Conservation (phyloP, 1,284 basidiomycete genomes). For the Ustilago lituana region DNA sequence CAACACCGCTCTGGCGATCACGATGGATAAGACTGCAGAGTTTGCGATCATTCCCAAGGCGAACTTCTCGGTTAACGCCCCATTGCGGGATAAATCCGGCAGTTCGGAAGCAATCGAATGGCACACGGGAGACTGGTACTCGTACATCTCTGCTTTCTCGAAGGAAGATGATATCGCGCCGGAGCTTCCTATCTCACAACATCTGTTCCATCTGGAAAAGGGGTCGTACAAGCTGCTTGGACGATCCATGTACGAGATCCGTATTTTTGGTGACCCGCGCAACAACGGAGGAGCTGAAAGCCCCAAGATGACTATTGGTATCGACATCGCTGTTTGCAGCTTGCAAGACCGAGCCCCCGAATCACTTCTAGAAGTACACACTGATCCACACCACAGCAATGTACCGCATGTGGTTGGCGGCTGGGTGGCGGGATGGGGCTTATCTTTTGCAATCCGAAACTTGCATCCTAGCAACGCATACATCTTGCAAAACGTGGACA, state of each 20-base stretch:
- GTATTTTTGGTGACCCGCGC: slow-evolving; percentile 49
- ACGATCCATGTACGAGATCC: slow-evolving; percentile 44
- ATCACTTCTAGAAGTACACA: slow-evolving; percentile 8
- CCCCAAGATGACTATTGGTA: slow-evolving; percentile 34
- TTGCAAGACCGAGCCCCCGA: not conserved
- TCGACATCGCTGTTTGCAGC: slow-evolving; percentile 24
- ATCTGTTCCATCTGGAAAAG: slow-evolving; percentile 22
- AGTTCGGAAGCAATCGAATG: slow-evolving; percentile 39
- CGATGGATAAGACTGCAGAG: slow-evolving; percentile 36
- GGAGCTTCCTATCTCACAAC: slow-evolving; percentile 20
- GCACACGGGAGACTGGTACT: slow-evolving; percentile 53
- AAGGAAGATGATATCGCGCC: slow-evolving; percentile 2
- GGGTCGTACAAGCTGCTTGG: slow-evolving; percentile 40
- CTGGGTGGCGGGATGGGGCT: slow-evolving; percentile 36
- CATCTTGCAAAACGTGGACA: slow-evolving; percentile 2
- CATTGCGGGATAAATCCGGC: not conserved
- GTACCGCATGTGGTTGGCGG: slow-evolving; percentile 45
- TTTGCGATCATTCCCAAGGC: slow-evolving; percentile 33
- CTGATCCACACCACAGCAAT: slow-evolving; percentile 33
- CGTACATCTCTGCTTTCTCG: slow-evolving; percentile 35
- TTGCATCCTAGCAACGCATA: not conserved
- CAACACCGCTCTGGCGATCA: slow-evolving; percentile 22
- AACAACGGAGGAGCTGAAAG: slow-evolving; percentile 11
- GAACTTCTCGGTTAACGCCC: not conserved
- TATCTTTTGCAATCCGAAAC: slow-evolving; percentile 42